A percentile compares a stretch with the other conserved stretches of the same genome.
Conservation (phyloP, 805 yeast species). For the Yamadazyma laniorum region DNA sequence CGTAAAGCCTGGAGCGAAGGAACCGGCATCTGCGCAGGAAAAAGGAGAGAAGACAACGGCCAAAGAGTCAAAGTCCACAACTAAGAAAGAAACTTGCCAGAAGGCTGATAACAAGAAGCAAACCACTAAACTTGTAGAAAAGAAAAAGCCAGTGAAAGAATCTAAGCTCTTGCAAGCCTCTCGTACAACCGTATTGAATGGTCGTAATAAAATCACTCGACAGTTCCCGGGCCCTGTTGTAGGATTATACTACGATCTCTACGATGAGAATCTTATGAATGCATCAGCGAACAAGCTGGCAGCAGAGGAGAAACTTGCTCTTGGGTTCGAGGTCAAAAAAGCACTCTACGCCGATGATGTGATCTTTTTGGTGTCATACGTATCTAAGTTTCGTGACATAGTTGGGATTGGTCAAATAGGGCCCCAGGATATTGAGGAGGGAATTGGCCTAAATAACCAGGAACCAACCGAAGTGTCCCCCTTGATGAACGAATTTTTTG, state of each 20-base stretch:
- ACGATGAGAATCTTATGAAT: constrained; percentile 34
- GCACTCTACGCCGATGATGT: constrained; percentile 34
- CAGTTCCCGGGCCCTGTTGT: constrained; percentile 42
- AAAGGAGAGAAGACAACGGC: neutral
- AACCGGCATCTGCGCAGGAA: too few species aligned
- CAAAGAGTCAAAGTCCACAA: neutral
- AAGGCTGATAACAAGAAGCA: neutral
- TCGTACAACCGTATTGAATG: constrained; percentile 33
- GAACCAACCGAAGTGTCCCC: constrained; percentile 20
- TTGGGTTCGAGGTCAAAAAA: constrained; percentile 28
- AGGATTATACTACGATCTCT: constrained; percentile 31
- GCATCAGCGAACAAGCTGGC: constrained; percentile 14
- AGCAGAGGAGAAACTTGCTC: constrained; percentile 26
- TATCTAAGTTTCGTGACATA: constrained; percentile 30
- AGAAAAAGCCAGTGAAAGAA: neutral
- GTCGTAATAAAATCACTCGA: constrained; percentile 27
- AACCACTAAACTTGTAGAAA: neutral
- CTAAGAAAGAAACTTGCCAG: neutral
- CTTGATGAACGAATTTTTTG: constrained; percentile 33
- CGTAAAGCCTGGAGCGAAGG: neutral
- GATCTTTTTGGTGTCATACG: constrained; percentile 29
- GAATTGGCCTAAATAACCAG: constrained; percentile 25
- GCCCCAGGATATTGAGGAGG: constrained; percentile 38
- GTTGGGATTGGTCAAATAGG: constrained; percentile 22
- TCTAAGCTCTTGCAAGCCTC: constrained; percentile 6